Evolutionary conservation across 306 rosid genomes (phyloP).

Genomic region (Cucurbita pepo): DNA sequence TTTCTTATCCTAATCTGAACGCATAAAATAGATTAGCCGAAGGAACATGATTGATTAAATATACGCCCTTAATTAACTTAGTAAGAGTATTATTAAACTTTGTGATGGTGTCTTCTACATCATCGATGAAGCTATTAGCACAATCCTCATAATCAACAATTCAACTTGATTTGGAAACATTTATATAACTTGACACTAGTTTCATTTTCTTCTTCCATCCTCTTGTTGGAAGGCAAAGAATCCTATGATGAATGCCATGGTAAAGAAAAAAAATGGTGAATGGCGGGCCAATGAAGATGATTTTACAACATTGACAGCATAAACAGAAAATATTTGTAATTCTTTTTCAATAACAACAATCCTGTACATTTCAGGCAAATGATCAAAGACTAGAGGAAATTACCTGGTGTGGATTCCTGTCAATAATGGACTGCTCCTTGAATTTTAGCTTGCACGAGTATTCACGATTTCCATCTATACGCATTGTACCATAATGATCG

Average conservation of each 20-base stretch:
- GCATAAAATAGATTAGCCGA: neutral
- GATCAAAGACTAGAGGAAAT: slow-evolving; percentile 7
- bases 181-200: neutral
- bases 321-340: neutral
- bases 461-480: slow-evolving; percentile 68
- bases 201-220: neutral
- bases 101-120: neutral
- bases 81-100: neutral
- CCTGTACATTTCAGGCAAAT: neutral
- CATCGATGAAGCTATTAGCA: neutral
- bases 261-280: neutral
- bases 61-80: neutral
- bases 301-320: neutral
- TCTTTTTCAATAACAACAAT: neutral
- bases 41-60: neutral
- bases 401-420: slow-evolving; percentile 97
- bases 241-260: neutral
- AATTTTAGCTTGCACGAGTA: slow-evolving; percentile 82
- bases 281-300: neutral
- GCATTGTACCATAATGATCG: slow-evolving; percentile 98
- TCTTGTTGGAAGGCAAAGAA: neutral
- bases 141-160: neutral
- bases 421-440: slow-evolving; percentile 96
- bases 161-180: neutral
- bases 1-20: neutral